Conservation (phyloP, 2,329 filamentous ascomycete species). For the Purpureocillium lavendulum region DNA sequence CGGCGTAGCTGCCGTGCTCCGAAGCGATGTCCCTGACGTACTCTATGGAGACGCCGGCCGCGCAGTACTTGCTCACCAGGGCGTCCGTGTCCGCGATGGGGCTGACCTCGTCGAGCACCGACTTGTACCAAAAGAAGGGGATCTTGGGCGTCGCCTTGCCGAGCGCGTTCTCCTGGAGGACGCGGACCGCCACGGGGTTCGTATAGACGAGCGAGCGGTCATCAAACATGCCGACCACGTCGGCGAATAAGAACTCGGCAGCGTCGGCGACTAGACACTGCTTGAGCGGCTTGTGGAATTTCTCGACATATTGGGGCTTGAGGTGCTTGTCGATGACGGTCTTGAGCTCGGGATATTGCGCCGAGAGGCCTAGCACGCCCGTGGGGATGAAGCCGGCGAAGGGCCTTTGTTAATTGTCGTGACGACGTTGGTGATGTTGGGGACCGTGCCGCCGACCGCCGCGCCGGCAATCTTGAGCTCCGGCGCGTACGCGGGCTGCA, state of each 20-base stretch:
- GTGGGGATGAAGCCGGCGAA: constrained; percentile 12
- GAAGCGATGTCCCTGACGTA: constrained; percentile 35
- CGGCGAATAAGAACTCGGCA: constrained; percentile 18
- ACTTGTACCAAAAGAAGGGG: constrained; percentile 42
- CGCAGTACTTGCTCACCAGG: constrained; percentile 32
- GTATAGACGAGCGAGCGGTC: constrained; percentile 19
- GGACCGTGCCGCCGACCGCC: constrained; percentile 14
- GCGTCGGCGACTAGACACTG: constrained; percentile 17
- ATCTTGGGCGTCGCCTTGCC: constrained; percentile 33
- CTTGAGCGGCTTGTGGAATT: constrained; percentile 16
- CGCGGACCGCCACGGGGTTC: constrained; percentile 13
- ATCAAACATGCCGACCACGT: constrained; percentile 33
- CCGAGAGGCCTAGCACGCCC: constrained; percentile 12
- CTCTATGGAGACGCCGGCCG: constrained; percentile 27
- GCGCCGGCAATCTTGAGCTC: constrained; percentile 15
- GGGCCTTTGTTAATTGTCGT: constrained; percentile 7
- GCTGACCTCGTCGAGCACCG: constrained; percentile 36
- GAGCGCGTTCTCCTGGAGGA: constrained; percentile 18
- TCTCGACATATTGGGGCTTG: constrained; percentile 12
- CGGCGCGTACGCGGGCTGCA: constrained; percentile 16
- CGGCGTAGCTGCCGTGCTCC: constrained; percentile 21
- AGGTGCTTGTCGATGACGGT: constrained; percentile 10
- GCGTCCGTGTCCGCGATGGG: constrained; percentile 32
- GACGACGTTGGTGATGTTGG: constrained; percentile 10
- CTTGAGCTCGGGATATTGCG: constrained; percentile 12